Conservation (phyloP, 306 rosid species). For the Purshia tridentata region DNA sequence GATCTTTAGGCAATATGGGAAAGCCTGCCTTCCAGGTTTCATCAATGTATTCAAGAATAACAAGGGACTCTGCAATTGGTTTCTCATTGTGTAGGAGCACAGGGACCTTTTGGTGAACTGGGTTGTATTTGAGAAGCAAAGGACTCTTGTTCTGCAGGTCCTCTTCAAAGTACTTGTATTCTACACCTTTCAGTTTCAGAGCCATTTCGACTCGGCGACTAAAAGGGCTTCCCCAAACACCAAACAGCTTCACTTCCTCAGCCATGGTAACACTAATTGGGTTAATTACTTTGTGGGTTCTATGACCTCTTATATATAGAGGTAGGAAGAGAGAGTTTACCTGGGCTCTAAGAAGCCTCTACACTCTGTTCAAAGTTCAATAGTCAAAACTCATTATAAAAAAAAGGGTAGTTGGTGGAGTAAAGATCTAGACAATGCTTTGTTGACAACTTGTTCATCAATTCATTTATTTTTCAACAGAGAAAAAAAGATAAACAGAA, state of each 20-base stretch:
- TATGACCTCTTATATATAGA: background rate
- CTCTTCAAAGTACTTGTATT: conserved; percentile 38
- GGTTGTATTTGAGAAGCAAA: conserved; percentile 54
- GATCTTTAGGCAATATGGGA: conserved; percentile 49
- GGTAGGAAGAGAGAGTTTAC: background rate
- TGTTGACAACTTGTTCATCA: background rate
- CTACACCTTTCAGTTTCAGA: conserved; percentile 53
- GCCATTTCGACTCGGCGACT: conserved; percentile 43
- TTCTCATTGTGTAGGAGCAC: conserved; percentile 56
- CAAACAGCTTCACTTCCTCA: conserved; percentile 39
- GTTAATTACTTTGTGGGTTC: background rate
- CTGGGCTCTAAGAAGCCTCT: background rate
- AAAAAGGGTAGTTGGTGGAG: background rate
- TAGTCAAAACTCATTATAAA: background rate
- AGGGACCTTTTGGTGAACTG: conserved; percentile 56
- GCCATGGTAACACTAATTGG: background rate
- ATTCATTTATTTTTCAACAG: background rate
- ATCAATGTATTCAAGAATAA: conserved; percentile 54
- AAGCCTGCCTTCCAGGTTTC: conserved; percentile 37
- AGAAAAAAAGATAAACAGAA: background rate
- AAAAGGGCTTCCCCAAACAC: conserved; percentile 40
- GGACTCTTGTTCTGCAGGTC: conserved; percentile 39
- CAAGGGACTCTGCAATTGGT: conserved; percentile 51
- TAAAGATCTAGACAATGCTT: background rate
- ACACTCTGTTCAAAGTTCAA: background rate